Conservation (phyloP, 1,139 yeast species). For the Pneumocystis carinii region DNA sequence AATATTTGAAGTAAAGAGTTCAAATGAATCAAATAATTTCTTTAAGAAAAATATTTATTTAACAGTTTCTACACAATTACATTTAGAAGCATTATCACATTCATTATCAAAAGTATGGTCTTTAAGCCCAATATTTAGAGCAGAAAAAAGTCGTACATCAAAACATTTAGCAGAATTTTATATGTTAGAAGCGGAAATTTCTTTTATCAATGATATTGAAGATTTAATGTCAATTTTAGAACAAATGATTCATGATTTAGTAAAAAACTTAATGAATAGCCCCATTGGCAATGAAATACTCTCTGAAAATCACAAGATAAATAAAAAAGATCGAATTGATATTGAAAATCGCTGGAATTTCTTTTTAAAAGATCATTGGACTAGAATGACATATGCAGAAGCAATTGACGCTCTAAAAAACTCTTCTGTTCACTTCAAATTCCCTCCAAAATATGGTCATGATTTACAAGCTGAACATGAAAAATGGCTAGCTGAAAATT, state of each 20-base stretch:
- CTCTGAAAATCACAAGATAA: constrained; percentile 17
- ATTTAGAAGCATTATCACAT: constrained; percentile 64
- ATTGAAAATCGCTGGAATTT: constrained; percentile 22
- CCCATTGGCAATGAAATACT: constrained; percentile 30
- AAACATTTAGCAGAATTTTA: constrained; percentile 90
- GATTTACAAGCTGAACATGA: constrained; percentile 75
- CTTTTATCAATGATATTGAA: constrained; percentile 42
- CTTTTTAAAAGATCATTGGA: constrained; percentile 39
- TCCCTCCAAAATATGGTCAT: constrained; percentile 46
- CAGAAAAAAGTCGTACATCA: constrained; percentile 81
- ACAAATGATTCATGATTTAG: constrained; percentile 46
- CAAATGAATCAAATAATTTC: constrained; percentile 27
- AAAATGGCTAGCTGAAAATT: constrained; percentile 64
- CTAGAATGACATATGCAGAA: constrained; percentile 53
- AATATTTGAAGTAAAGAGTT: constrained; percentile 40
- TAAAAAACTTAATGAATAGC: constrained; percentile 27
- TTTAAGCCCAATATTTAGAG: constrained; percentile 80
- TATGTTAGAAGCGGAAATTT: constrained; percentile 91
- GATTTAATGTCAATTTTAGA: constrained; percentile 58
- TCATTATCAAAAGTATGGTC: constrained; percentile 80
- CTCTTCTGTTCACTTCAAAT: constrained; percentile 19
- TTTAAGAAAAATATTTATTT: constrained; percentile 55
- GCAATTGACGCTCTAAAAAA: constrained; percentile 44
- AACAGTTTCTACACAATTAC: constrained; percentile 86
- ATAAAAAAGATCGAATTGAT: neutral